Percentiles rank a stretch among this genome's conserved stretches.
These are phyloP conservation scores for Rhodamnia argentea DNA, from an alignment of 345 rosid species.

Conservation along the genomic window DNA sequence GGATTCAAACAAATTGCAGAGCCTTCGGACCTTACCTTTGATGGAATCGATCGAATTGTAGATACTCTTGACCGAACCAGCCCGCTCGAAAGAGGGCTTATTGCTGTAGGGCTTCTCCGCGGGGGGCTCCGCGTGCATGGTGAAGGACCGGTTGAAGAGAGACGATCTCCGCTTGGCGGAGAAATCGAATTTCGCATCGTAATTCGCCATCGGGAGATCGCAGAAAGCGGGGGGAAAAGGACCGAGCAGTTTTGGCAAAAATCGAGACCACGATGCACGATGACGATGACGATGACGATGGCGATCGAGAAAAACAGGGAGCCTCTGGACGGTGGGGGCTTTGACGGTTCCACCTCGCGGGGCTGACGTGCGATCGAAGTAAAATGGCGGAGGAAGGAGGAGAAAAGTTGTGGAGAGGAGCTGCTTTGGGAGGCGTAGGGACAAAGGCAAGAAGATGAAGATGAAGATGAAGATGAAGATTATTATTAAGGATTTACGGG, in stretches of 20 bases:
- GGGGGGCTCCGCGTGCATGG: background rate
- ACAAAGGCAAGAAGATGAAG: background rate
- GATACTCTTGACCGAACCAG: slow-evolving; percentile 32
- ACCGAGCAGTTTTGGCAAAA: background rate
- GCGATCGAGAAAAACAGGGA: too few species aligned
- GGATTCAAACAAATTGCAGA: slow-evolving; percentile 7
- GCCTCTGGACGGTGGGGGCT: too few species aligned
- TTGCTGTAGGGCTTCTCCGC: background rate
- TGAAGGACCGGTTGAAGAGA: background rate
- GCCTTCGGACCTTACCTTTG: slow-evolving; percentile 9
- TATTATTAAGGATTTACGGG: background rate
- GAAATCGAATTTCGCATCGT: background rate
- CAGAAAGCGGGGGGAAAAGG: background rate
- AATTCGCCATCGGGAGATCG: background rate
- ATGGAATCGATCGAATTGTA: slow-evolving; percentile 3
- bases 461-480: background rate
- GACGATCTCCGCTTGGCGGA: background rate
- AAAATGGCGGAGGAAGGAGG: background rate
- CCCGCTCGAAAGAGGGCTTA: slow-evolving; percentile 32
- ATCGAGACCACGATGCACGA: background rate
- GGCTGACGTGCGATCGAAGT: background rate
- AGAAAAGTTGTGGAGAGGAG: background rate
- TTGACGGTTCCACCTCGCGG: background rate
- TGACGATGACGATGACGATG: too few species aligned
- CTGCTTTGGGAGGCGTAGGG: background rate